Base-by-base conservation (phyloP, 306 rosid genomes). In the Quercus dentata region DNA sequence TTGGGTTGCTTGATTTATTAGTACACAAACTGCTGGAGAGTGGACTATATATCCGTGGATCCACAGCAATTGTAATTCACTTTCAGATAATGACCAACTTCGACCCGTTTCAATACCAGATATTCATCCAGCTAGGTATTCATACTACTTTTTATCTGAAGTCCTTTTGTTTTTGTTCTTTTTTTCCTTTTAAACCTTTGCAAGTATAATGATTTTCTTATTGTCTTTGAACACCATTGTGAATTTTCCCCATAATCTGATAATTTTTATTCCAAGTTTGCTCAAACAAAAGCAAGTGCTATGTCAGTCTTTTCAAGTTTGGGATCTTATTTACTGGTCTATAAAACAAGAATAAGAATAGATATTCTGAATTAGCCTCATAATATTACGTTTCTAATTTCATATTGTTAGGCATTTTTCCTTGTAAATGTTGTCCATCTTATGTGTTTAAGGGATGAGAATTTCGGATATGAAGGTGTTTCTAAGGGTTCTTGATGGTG, bases 1-100 rank as follows among this genome's bases (percentile, higher is more conserved):
- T 71, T 19, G 58, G 52, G 51, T 80, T 83, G 74, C 83, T 78
- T 83, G 84, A 77, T 79, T 79, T 73, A 15, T 56, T 76, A 95
- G 99, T 54, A 41, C 94, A 58, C 87, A 80, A 74, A 88, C 71
- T 74, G 87, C 80, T 57, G 98, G 83, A 35, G 99, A 95, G 85
- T 95, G 99, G 97, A 89, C 90, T 33, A 86, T 95, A 85, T 85
- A 91, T 85, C 99, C 99, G 56, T 93, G 97, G 98, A 88, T 93
- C 73, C 98, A 93, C 89, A 85, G 98, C 86, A 93, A 93, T 83
- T 90, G 93, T 82, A 93, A 93, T 85, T 93, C 98, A 73, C 83
- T 91, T 69, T 91, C 97, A 63, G 97, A 93, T 71, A 85, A 80
- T 74, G 98, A 95, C 76, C 99, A 92, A 81, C 93, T 95, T 80